Evolutionary conservation across 1,284 basidiomycete genomes (phyloP), one percentile per base, ranked within the genome.

Genomic region (Anthracocystis setariae): DNA sequence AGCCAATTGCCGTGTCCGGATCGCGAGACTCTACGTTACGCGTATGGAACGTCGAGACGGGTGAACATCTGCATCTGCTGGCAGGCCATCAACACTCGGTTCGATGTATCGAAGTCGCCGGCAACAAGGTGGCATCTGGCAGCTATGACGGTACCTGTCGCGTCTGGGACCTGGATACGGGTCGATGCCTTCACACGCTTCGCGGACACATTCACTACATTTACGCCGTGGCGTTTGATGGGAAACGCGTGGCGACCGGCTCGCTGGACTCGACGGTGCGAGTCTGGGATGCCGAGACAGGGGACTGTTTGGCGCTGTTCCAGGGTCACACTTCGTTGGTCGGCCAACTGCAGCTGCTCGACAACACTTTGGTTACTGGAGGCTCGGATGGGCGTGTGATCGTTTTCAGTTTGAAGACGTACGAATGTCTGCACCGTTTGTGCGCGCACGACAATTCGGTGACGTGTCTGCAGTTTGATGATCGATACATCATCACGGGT

Each of bases 271-370:
- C 77, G 37, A 82, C 80, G 17, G 79, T 82, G 29, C 76, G 81
- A 18, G 76, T 83, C 15, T 83, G 80, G 79, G 68, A 72, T 7
- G 75, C 77, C 20, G 61, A 75, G 17, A 94, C 91, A 0, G 92
- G 97, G 20, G 86, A 90, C 70, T 93, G 92, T 78, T 83, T 92
- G 7, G 93, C 93, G 4, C 87, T 95, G 10, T 87, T 98, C 0
- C 92, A 94, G 83, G 94, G 92, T 2, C 95, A 98, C 83, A 94
- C 93, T 0, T 91, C 92, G 3, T 90, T 98, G 50, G 93, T 98
- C 9, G 95, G 94, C 69, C 92, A 95, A 81, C 86, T 98, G 23
- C 94, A 96, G 82, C 87, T 98, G 46, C 89, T 88, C 3, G 87
- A 87, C 54, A 78, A 81, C 24, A 85, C 90, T 25, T 89, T 98